These are phyloP conservation scores for Venturiaceae sp. DNA, from an alignment of 2,329 filamentous ascomycete genomes.

Conservation along the genomic window DNA sequence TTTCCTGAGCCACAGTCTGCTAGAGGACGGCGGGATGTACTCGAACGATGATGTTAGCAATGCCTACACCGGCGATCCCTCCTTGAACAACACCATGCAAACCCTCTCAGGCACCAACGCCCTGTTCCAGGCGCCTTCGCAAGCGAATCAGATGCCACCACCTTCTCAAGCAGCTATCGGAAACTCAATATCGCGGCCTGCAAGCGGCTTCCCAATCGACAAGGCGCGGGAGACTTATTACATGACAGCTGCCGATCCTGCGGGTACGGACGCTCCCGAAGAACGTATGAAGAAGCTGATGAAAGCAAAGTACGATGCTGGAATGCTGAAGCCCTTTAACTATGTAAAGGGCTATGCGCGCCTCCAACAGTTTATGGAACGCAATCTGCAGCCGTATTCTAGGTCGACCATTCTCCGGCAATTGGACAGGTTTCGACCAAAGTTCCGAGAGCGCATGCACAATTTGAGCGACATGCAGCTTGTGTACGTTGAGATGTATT, in stretches of 20 bases:
- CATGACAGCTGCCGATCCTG: slow-evolving; percentile 90
- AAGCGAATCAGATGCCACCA: slow-evolving; percentile 21
- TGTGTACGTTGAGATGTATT: slow-evolving; percentile 97
- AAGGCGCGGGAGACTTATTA: slow-evolving; percentile 80
- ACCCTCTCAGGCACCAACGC: slow-evolving; percentile 27
- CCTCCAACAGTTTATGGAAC: slow-evolving; percentile 84
- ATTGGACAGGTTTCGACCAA: slow-evolving; percentile 85
- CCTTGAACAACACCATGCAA: slow-evolving; percentile 35
- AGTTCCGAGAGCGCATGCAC: slow-evolving; percentile 92
- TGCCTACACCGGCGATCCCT: slow-evolving; percentile 47
- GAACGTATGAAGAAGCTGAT: slow-evolving; percentile 92
- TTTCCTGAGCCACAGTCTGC: slow-evolving; percentile 82
- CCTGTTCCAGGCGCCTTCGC: slow-evolving; percentile 13
- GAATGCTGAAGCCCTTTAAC: slow-evolving; percentile 91
- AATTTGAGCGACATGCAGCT: slow-evolving; percentile 87
- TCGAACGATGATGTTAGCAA: slow-evolving; percentile 34
- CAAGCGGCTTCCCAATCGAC: slow-evolving; percentile 55
- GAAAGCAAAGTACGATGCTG: slow-evolving; percentile 91
- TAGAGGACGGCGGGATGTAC: slow-evolving; percentile 55
- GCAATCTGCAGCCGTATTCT: slow-evolving; percentile 69
- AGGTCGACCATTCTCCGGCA: slow-evolving; percentile 89
- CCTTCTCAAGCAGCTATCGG: slow-evolving; percentile 34
- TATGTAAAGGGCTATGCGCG: slow-evolving; percentile 94
- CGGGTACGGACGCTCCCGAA: slow-evolving; percentile 76
- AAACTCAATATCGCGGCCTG: slow-evolving; percentile 51